A percentile compares a stretch with the other conserved stretches of the same genome.
Conservation (phyloP, 257 asterid species). For the Gentiana dahurica region DNA sequence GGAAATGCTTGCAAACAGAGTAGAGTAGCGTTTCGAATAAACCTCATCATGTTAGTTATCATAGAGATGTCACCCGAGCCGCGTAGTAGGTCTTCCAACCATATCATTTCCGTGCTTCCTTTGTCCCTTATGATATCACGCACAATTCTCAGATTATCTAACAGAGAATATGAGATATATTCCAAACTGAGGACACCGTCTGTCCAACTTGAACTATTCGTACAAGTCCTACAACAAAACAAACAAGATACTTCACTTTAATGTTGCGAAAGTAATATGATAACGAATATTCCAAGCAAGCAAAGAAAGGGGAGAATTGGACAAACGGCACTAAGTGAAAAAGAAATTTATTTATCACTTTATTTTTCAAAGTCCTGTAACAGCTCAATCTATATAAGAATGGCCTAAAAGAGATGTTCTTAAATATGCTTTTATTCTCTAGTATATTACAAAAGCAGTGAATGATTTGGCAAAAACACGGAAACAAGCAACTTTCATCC, state of each 20-base stretch:
- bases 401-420: no score
- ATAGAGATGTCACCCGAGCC: conserved; percentile 45
- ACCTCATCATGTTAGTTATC: conserved; percentile 63
- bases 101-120: conserved; percentile 21
- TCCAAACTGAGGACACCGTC: conserved; percentile 63
- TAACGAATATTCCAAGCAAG: no score
- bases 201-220: conserved; percentile 83
- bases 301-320: no score
- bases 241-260: conserved; percentile 2
- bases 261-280: neutral
- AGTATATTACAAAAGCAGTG: no score
- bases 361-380: no score
- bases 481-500: no score
- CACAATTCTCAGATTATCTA: conserved; percentile 47
- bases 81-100: conserved; percentile 49
- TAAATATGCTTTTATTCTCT: no score
- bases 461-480: no score
- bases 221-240: conserved; percentile 57
- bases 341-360: no score
- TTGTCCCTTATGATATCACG: conserved; percentile 30
- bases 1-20: conserved; percentile 76
- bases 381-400: no score
- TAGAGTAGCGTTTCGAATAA: conserved; percentile 72
- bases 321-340: no score
- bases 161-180: conserved; percentile 43